phyloP scores from a whole-genome alignment of 2,329 filamentous ascomycete genomes.

The Diaporthe sp. region DNA sequence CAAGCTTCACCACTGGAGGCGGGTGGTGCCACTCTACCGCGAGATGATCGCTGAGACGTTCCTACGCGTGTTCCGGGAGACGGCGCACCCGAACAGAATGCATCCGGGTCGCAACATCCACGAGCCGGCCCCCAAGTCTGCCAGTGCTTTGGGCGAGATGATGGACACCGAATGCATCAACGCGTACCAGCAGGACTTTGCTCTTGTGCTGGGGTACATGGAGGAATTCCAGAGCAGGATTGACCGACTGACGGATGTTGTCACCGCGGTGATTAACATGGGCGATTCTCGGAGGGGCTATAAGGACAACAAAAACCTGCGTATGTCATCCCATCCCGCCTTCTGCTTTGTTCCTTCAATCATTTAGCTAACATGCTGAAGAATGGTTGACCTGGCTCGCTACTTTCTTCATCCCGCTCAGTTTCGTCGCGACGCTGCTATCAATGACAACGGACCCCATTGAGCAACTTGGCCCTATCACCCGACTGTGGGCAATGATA shows the following conservation, averaged over 20 bases:
- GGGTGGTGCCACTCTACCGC: slow-evolving; percentile 41
- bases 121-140: not conserved
- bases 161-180: slow-evolving; percentile 31
- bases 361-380: not conserved
- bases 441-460: slow-evolving; percentile 42
- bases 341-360: not conserved
- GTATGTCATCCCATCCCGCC: not conserved
- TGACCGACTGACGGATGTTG: slow-evolving; percentile 45
- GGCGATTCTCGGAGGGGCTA: slow-evolving; percentile 42
- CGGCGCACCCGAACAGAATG: slow-evolving; percentile 26
- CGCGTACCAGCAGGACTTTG: slow-evolving; percentile 41
- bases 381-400: slow-evolving; percentile 46
- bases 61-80: slow-evolving; percentile 35
- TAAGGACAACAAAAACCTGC: slow-evolving; percentile 45
- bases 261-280: slow-evolving; percentile 45
- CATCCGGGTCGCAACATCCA: not conserved
- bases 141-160: not conserved
- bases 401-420: slow-evolving; percentile 47
- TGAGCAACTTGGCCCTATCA: slow-evolving; percentile 19
- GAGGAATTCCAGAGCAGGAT: slow-evolving; percentile 47
- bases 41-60: slow-evolving; percentile 42
- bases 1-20: slow-evolving; percentile 42
- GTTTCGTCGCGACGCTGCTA: slow-evolving; percentile 43
- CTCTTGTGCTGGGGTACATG: slow-evolving; percentile 39
- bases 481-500: slow-evolving; percentile 29